These are phyloP conservation scores for Agaricus blazei DNA, from an alignment of 768 basidiomycete species.

Conservation along the genomic window DNA sequence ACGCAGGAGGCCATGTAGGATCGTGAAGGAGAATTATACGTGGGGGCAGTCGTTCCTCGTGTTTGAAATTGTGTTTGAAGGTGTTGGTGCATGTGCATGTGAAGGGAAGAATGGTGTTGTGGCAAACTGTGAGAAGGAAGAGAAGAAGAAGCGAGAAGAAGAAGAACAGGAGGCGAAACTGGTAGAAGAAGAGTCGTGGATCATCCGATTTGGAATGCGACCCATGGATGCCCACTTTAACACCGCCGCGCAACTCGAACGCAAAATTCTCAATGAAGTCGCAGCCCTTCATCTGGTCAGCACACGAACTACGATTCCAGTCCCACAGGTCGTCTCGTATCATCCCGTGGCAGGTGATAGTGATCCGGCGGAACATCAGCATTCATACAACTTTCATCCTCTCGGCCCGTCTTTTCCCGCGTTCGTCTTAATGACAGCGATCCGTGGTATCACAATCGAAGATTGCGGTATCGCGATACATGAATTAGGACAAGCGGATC, in stretches of 20 bases:
- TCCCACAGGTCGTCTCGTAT: constrained; percentile 32
- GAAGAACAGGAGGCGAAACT: constrained; percentile 6
- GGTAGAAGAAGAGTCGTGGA: constrained; percentile 24
- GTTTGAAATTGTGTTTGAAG: constrained; percentile 29
- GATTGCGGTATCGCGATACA: constrained; percentile 35
- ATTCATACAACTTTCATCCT: constrained; percentile 22
- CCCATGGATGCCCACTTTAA: constrained; percentile 34
- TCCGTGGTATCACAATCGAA: constrained; percentile 35
- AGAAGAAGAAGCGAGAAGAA: constrained; percentile 1
- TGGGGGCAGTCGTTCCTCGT: constrained; percentile 39
- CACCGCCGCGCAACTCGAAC: constrained; percentile 36
- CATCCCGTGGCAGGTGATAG: constrained; percentile 19
- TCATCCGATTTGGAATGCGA: constrained; percentile 35
- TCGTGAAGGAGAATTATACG: constrained; percentile 29
- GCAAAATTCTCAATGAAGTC: constrained; percentile 39
- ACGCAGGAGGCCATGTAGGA: constrained; percentile 20
- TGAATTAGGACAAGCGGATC: constrained; percentile 21
- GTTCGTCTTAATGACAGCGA: constrained; percentile 37
- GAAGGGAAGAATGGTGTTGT: background rate
- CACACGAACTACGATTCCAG: constrained; percentile 34
- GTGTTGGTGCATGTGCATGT: background rate
- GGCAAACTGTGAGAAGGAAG: background rate
- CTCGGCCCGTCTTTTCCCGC: constrained; percentile 33
- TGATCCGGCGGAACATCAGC: constrained; percentile 10
- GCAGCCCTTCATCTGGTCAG: constrained; percentile 36